phyloP scores from a whole-genome alignment of 257 asterid genomes.

The Paulownia fortunei region DNA sequence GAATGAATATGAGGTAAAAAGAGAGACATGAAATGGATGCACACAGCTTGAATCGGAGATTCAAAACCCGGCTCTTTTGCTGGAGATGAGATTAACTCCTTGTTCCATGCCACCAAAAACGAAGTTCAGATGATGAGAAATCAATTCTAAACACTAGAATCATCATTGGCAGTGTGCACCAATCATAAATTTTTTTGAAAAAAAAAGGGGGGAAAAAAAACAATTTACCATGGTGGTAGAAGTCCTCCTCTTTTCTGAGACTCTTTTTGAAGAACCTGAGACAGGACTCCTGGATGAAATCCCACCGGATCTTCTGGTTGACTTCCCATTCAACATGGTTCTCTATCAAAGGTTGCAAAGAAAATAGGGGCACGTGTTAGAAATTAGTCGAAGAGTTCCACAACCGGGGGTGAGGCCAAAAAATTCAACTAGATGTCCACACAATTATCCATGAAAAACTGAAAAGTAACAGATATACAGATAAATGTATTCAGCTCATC shows the following conservation, averaged over 20 bases:
- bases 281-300: conserved; percentile 52
- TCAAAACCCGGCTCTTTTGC: neutral
- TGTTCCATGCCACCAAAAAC: neutral
- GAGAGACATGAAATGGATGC: neutral
- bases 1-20: neutral
- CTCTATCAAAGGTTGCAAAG: conserved; percentile 51
- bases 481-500: neutral
- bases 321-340: conserved; percentile 58
- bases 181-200: neutral
- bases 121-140: neutral
- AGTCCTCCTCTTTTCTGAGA: conserved; percentile 59
- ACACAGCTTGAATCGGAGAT: neutral
- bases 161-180: neutral
- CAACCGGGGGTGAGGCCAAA: neutral
- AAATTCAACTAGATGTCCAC: neutral
- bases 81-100: neutral
- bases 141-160: neutral
- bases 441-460: neutral
- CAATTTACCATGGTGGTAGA: conserved; percentile 67
- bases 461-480: neutral
- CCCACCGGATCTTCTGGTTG: conserved; percentile 54
- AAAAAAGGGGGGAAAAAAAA: neutral
- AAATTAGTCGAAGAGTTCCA: conserved; percentile 4
- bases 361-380: conserved; percentile 6
- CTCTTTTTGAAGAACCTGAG: conserved; percentile 62